Base-by-base conservation (phyloP, 225 moss, liverwort and hornwort species). In the Pseudisothecium myosuroides region DNA sequence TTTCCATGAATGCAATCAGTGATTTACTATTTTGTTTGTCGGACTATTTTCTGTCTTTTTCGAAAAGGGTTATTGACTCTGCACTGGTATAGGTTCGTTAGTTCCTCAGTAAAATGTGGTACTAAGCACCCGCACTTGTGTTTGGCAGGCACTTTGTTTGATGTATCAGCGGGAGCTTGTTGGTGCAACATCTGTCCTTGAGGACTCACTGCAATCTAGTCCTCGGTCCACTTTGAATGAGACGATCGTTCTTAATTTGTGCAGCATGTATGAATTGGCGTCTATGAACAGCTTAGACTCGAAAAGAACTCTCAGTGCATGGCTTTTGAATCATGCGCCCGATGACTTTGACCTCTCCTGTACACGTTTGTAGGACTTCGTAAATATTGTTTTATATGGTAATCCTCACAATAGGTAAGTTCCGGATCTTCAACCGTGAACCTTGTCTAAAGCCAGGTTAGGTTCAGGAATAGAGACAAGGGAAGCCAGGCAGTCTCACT, bases 191-290 rank as follows among this genome's bases (percentile, higher is more conserved):
- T 92, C 97, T 75, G 95, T 96, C 82, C 93, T 99, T 77, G 98
- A 99, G 88, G 95, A 95, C 66, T 93, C 93, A 47, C 93, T 99
- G 80, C 97, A 99, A 87, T 91, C 91, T 75, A 97, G 93, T 89
- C 96, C 98, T 80, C 90, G 91, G 60, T 95, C 97, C 55, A 92
- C 96, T 67, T 88, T 99, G 86, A 96, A 95, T 89, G 98, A 99
- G 93, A 96, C 96, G 41, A 83, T 99, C 90, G 96, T 99, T 67
- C 89, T 99, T 43, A 97, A 99, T 89, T 90, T 99, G 55, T 99
- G 98, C 86, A 99, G 98, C 90, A 99, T 99, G 97, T 99, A 99
- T 74, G 98, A 99, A 90, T 91, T 99, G 86, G 96, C 98, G 85
- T 97, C 98, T 83, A 97, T 99, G 97, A 99, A 95, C 89, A 99